Evolutionary conservation across 2,329 filamentous ascomycete species (phyloP), one percentile per base, ranked within the genome.

Genomic region (Trichoderma aggressivum): DNA sequence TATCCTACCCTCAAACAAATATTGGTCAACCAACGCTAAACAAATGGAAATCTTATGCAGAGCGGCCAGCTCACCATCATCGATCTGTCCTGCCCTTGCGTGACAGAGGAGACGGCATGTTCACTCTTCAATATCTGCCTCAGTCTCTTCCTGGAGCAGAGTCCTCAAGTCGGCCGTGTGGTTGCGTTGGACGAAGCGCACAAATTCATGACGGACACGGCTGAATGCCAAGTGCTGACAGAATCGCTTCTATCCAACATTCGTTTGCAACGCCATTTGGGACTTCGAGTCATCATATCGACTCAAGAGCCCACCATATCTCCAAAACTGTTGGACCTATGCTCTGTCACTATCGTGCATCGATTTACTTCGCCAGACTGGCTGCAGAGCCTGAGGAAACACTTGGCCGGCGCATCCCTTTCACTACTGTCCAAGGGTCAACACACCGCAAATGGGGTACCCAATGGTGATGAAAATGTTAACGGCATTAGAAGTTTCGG

Each of bases 231-330:
- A 3, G 82, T 81, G 0, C 84, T 94, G 32, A 94, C 91, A 0
- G 84, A 91, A 7, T 84, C 84, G 0, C 82, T 94, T 0, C 82
- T 93, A 0, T 82, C 84, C 0, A 86, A 87, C 0, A 91, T 95
- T 74, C 87, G 92, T 0, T 83, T 91, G 21, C 92, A 95, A 78
- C 88, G 92, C 0, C 92, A 95, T 76, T 80, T 89, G 1, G 92
- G 86, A 0, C 84, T 87, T 0, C 86, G 92, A 0, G 84, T 94
- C 5, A 77, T 95, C 55, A 90, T 95, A 36, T 90, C 91, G 0
- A 95, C 92, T 0, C 92, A 96, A 76, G 92, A 95, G 75, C 92
- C 92, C 0, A 93, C 91, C 0, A 85, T 94, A 5, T 90, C 90
- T 0, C 88, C 89, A 0, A 84, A 86, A 18, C 84, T 96, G 0